These are phyloP conservation scores for Echium plantagineum DNA, from an alignment of 257 asterid species.

Conservation along the genomic window DNA sequence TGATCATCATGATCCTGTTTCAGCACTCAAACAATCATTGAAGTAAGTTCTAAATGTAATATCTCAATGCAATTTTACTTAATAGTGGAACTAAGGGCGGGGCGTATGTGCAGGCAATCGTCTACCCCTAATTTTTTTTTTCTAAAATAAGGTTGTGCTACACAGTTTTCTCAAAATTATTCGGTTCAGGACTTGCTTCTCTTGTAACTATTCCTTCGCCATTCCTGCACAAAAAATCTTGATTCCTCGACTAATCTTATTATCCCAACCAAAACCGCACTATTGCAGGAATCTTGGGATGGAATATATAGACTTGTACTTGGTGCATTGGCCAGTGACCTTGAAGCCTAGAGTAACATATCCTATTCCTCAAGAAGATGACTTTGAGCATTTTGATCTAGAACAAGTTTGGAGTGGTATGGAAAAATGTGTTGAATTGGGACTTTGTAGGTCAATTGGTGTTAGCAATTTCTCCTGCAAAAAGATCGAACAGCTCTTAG, in stretches of 20 bases:
- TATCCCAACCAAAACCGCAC: too few species aligned
- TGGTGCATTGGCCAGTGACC: slow-evolving; percentile 89
- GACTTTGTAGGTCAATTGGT: slow-evolving; percentile 60
- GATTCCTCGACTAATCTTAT: too few species aligned
- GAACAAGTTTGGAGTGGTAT: slow-evolving; percentile 62
- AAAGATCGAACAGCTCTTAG: slow-evolving; percentile 36
- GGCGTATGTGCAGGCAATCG: too few species aligned
- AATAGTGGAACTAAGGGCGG: too few species aligned
- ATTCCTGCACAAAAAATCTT: too few species aligned
- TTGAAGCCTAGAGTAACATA: slow-evolving; percentile 47
- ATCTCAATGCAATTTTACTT: not conserved
- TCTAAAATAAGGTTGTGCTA: too few species aligned
- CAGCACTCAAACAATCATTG: slow-evolving; percentile 57
- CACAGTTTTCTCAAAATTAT: too few species aligned
- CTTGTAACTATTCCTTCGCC: too few species aligned
- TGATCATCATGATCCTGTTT: slow-evolving; percentile 72
- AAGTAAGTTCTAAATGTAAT: slow-evolving; percentile 22
- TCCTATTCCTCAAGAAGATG: slow-evolving; percentile 54
- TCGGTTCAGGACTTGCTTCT: too few species aligned
- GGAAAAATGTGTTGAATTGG: slow-evolving; percentile 69
- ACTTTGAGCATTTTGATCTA: slow-evolving; percentile 42
- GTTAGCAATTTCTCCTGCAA: slow-evolving; percentile 69
- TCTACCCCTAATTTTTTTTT: too few species aligned
- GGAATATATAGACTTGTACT: slow-evolving; percentile 72
- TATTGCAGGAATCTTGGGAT: slow-evolving; percentile 45